Evolutionary conservation across 1,139 yeast genomes (phyloP), one percentile per base, ranked within the genome.

Genomic region (Suhomyces choctaworum): DNA sequence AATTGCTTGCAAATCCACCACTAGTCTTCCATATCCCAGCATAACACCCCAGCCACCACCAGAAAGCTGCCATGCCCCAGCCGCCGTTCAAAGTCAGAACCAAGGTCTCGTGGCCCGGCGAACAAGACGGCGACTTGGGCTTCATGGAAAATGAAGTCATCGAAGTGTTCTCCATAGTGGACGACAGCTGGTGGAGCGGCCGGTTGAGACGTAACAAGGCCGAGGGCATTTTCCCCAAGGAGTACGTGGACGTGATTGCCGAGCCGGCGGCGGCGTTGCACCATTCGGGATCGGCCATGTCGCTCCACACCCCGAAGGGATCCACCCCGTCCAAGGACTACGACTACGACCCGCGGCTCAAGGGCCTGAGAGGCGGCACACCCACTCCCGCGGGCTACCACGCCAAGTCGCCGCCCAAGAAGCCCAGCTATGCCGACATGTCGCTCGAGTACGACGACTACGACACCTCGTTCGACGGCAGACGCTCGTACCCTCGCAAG

Each of bases 181-280:
- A 90, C 54, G 96, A 95, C 15, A 81, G 82, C 51, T 88, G 96
- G 95, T 89, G 94, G 85, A 85, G 79, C 51, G 98, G 98, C 1
- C 71, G 75, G 44, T 72, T 90, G 39, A 67, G 81, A 46, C 72
- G 97, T 52, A 89, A 88, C 63, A 85, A 81, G 46, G 80, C 86
- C 44, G 80, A 80, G 30, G 98, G 98, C 0, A 72, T 80, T 35
- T 90, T 92, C 51, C 97, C 97, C 1, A 75, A 81, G 33, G 92
- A 89, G 51, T 90, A 84, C 55, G 97, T 89, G n/a, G 80, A 78
- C 41, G 54, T 73, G 30, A 61, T 78, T 33, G 76, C 66, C 36
- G 65, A 39, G 9, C 8, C 33, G 6, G 24, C 27, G 25, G 2
- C 28, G 11, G 28, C 21, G 22, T 41, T 47, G 27, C 39, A 46